These are phyloP conservation scores for Alternaria panax DNA, from an alignment of 2,329 filamentous ascomycete genomes.

Conservation along the genomic window DNA sequence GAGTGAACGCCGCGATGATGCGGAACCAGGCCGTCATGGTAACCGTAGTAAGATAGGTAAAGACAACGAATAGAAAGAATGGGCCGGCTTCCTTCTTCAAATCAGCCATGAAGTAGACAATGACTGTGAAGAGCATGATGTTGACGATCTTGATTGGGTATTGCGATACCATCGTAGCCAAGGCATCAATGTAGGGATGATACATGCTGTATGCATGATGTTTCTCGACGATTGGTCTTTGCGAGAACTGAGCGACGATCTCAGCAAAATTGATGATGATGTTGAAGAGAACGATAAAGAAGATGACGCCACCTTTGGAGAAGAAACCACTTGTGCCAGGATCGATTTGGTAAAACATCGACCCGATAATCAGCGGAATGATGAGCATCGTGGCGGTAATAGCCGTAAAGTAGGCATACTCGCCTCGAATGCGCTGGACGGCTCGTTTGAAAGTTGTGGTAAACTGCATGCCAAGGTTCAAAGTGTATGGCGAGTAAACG, in stretches of 20 bases:
- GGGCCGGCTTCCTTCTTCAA: conserved; percentile 47
- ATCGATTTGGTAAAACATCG: conserved; percentile 73
- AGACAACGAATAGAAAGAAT: conserved; percentile 54
- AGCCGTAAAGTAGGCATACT: background rate
- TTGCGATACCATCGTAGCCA: conserved; percentile 54
- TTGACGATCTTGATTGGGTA: conserved; percentile 55
- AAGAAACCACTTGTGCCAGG: background rate
- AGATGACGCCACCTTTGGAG: conserved; percentile 63
- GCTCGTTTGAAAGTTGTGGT: background rate
- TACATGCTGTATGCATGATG: conserved; percentile 84
- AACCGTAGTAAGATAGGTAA: conserved; percentile 18
- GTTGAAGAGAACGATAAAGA: conserved; percentile 84
- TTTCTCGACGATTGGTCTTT: conserved; percentile 89
- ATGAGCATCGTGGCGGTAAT: conserved; percentile 26
- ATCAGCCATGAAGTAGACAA: conserved; percentile 55
- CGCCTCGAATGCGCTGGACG: background rate
- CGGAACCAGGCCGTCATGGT: background rate
- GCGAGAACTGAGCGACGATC: conserved; percentile 47
- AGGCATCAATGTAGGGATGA: conserved; percentile 81
- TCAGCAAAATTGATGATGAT: conserved; percentile 75
- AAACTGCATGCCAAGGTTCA: background rate
- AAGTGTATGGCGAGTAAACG: background rate
- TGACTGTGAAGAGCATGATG: conserved; percentile 49
- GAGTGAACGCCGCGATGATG: background rate
- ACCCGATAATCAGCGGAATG: conserved; percentile 77